Conservation (phyloP, 2,329 filamentous ascomycete species). For the Colletotrichum cordylinicola region DNA sequence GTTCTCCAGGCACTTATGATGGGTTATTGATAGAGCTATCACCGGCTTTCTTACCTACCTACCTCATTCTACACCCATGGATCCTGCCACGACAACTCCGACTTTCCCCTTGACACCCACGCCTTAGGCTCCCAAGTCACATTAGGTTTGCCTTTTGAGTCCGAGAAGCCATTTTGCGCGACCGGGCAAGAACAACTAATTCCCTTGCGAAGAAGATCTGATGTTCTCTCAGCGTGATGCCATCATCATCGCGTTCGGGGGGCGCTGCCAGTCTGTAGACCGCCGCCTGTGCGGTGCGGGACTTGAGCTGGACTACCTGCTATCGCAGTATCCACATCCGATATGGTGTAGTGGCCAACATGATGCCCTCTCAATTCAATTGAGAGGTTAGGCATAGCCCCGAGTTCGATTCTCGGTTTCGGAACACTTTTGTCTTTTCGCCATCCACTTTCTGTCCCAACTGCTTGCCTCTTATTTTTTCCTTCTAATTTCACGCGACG, state of each 20-base stretch:
- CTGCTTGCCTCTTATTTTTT: background rate
- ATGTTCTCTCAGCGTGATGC: background rate
- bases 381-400: slow-evolving; percentile 9
- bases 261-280: too few species aligned
- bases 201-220: background rate
- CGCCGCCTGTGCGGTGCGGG: background rate
- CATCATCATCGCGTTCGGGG: background rate
- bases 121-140: background rate
- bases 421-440: background rate
- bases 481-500: background rate
- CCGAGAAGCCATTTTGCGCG: background rate
- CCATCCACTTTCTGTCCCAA: too few species aligned
- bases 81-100: background rate
- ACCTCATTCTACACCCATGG: background rate
- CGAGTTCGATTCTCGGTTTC: slow-evolving; percentile 17
- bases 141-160: background rate
- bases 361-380: background rate
- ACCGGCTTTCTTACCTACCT: background rate
- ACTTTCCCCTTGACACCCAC: background rate
- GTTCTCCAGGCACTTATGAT: background rate
- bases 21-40: rapidly evolving
- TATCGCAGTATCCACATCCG: rapidly evolving
- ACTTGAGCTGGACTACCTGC: background rate
- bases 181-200: background rate
- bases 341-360: slow-evolving; percentile 18